A percentile compares a stretch with the other conserved stretches of the same genome.
phyloP scores from a whole-genome alignment of 768 basidiomycete genomes.

The Royoungia palumana region DNA sequence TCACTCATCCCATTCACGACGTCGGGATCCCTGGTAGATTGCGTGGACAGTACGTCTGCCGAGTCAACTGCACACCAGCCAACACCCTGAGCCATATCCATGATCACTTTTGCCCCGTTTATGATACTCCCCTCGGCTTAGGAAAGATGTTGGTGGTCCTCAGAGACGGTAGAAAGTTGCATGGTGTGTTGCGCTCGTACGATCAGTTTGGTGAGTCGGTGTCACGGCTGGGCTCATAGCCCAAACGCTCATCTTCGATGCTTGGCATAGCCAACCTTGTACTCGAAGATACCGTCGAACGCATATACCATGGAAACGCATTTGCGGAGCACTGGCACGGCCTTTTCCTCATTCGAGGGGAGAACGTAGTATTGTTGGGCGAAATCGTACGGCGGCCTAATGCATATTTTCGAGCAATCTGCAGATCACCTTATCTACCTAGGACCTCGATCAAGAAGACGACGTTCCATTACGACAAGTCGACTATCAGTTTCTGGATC shows the following conservation, averaged over 20 bases:
- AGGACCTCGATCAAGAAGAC: slow-evolving; percentile 95
- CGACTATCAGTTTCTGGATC: slow-evolving; percentile 65
- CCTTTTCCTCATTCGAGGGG: slow-evolving; percentile 92
- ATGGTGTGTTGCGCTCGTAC: slow-evolving; percentile 94
- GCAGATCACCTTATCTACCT: slow-evolving; percentile 6
- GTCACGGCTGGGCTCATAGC: neutral
- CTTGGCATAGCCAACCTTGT: slow-evolving; percentile 83
- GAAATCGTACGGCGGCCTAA: slow-evolving; percentile 74
- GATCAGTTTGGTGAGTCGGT: slow-evolving; percentile 89
- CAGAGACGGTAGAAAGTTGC: slow-evolving; percentile 92
- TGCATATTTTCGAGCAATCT: slow-evolving; percentile 2
- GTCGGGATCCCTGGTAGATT: slow-evolving; percentile 96
- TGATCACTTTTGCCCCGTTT: slow-evolving; percentile 32
- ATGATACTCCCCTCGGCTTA: slow-evolving; percentile 36
- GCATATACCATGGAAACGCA: slow-evolving; percentile 84
- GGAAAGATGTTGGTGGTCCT: slow-evolving; percentile 99
- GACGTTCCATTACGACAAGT: slow-evolving; percentile 76
- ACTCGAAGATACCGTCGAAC: slow-evolving; percentile 91
- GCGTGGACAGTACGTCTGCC: slow-evolving; percentile 98
- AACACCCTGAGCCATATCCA: slow-evolving; percentile 44
- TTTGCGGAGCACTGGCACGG: slow-evolving; percentile 89
- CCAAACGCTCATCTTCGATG: slow-evolving; percentile 1
- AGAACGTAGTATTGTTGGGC: slow-evolving; percentile 95
- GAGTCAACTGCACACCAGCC: slow-evolving; percentile 45
- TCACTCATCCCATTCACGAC: slow-evolving; percentile 98